phyloP scores from a whole-genome alignment of 352 stramenopile species.

The Pythium grandisporangium region DNA sequence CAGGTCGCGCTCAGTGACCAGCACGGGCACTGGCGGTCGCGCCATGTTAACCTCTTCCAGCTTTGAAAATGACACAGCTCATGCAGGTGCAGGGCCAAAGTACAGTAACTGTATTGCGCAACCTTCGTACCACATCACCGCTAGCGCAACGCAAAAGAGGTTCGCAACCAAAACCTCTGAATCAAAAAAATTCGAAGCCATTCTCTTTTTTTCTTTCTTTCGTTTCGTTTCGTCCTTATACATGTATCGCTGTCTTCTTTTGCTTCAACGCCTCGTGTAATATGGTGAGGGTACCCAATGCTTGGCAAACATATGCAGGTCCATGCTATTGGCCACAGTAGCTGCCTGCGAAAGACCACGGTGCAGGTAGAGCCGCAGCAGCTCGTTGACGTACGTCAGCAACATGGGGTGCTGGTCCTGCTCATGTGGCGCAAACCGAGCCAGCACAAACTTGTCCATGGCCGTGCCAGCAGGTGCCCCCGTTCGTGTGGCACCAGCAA shows the following conservation, averaged over 20 bases:
- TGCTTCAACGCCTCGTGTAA: conserved; percentile 37
- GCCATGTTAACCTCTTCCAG: no score
- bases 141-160: conserved; percentile 10
- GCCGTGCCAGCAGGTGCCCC: conserved; percentile 64
- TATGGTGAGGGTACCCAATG: no score
- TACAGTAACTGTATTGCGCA: conserved; percentile 6
- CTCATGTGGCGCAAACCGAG: conserved; percentile 67
- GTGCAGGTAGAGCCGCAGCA: conserved; percentile 77
- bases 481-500: conserved; percentile 45
- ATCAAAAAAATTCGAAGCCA: background rate
- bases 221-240: conserved; percentile 3
- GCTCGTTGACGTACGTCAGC: conserved; percentile 56
- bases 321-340: conserved; percentile 72
- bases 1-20: conserved; percentile 44
- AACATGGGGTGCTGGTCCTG: conserved; percentile 60
- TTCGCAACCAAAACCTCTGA: background rate
- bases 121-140: conserved; percentile 11
- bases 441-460: conserved; percentile 80
- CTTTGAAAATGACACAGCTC: no score
- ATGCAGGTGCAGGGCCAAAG: no score
- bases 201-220: conserved; percentile 8
- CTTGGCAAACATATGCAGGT: no score
- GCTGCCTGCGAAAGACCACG: conserved; percentile 62
- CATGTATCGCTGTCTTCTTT: no score
- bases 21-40: conserved; percentile 40